A percentile compares a stretch with the other conserved stretches of the same genome.
Conservation (phyloP, 2,329 filamentous ascomycete genomes). For the Didymella segeticola region DNA sequence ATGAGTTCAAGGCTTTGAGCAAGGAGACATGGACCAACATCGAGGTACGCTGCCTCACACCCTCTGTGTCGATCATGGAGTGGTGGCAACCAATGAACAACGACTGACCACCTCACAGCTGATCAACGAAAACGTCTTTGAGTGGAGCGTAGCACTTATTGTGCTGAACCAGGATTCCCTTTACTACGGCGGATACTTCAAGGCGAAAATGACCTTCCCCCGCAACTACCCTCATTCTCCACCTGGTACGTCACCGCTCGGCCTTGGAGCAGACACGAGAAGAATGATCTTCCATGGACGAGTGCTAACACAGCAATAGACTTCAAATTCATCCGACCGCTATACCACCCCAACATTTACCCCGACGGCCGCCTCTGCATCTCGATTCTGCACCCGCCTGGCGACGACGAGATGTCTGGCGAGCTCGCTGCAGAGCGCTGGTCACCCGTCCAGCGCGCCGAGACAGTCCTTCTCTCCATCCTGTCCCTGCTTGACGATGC, state of each 20-base stretch:
- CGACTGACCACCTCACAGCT: constrained; percentile 59
- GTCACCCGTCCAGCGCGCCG: constrained; percentile 91
- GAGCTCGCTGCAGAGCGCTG: constrained; percentile 90
- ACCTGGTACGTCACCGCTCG: constrained; percentile 61
- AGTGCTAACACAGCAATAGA: constrained; percentile 51
- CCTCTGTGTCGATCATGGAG: constrained; percentile 2
- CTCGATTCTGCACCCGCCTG: constrained; percentile 91
- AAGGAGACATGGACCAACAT: constrained; percentile 96
- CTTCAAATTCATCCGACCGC: constrained; percentile 81
- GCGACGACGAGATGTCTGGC: constrained; percentile 91
- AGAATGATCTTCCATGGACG: not conserved
- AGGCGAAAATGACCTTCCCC: constrained; percentile 86
- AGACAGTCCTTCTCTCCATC: constrained; percentile 92
- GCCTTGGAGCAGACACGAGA: constrained; percentile 2
- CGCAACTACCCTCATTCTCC: constrained; percentile 88
- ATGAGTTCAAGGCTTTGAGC: constrained; percentile 79
- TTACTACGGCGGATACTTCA: constrained; percentile 94
- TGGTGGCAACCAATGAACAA: constrained; percentile 18
- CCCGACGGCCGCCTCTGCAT: constrained; percentile 90
- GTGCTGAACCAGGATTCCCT: constrained; percentile 90
- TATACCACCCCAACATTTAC: constrained; percentile 96
- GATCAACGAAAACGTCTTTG: constrained; percentile 81
- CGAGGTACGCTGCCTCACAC: constrained; percentile 63
- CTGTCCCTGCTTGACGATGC: constrained; percentile 91
- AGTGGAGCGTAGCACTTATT: constrained; percentile 88